phyloP scores from a whole-genome alignment of 2,329 filamentous ascomycete species.

The Xylariaceae sp. region DNA sequence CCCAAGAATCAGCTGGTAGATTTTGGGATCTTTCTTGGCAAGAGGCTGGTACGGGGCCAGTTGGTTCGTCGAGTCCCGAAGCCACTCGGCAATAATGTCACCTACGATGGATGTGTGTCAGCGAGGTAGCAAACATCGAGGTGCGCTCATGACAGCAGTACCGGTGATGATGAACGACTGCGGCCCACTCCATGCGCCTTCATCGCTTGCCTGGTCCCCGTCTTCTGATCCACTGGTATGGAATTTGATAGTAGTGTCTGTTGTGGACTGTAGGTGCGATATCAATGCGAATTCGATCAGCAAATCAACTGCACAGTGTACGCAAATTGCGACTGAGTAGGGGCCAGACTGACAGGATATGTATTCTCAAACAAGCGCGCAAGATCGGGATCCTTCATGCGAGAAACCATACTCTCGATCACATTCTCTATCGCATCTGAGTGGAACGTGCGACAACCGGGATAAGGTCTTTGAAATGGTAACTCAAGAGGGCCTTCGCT shows the following conservation, averaged over 20 bases:
- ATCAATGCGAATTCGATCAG: slow-evolving; percentile 13
- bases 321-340: background rate
- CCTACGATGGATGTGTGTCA: slow-evolving; percentile 14
- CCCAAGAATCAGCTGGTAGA: slow-evolving; percentile 77
- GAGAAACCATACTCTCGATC: slow-evolving; percentile 73
- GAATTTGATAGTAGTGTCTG: slow-evolving; percentile 86
- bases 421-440: slow-evolving; percentile 84
- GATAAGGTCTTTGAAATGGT: slow-evolving; percentile 78
- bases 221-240: slow-evolving; percentile 68
- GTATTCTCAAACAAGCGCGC: slow-evolving; percentile 92
- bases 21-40: slow-evolving; percentile 71
- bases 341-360: slow-evolving; percentile 53
- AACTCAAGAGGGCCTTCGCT: slow-evolving; percentile 74
- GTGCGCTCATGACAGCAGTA: background rate
- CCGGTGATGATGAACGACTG: slow-evolving; percentile 93
- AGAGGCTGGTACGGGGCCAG: slow-evolving; percentile 82
- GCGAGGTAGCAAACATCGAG: background rate
- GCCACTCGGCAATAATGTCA: slow-evolving; percentile 89
- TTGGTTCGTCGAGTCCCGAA: slow-evolving; percentile 91
- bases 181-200: slow-evolving; percentile 70
- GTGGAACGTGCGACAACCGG: slow-evolving; percentile 80
- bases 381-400: slow-evolving; percentile 79
- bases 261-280: slow-evolving; percentile 52
- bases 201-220: slow-evolving; percentile 36
- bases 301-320: slow-evolving; percentile 3